phyloP scores from a whole-genome alignment of 1,139 yeast genomes.

The Lodderomyces metapsilosis region DNA sequence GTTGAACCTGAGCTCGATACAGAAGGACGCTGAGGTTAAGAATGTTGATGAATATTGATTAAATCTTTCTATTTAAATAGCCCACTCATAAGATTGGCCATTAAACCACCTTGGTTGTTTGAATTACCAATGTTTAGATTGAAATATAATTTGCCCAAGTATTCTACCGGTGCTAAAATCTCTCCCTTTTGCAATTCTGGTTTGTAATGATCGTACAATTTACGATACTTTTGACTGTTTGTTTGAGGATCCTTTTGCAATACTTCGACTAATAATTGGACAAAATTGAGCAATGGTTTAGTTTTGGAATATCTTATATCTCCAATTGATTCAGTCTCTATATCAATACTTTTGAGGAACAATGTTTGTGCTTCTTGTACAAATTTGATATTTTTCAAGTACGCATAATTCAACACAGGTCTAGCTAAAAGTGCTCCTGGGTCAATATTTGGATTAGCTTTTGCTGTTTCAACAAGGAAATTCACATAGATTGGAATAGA shows the following conservation, averaged over 20 bases:
- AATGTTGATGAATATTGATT: constrained; percentile 8
- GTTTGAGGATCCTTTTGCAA: constrained; percentile 59
- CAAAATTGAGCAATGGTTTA: constrained; percentile 54
- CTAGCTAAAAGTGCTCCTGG: constrained; percentile 58
- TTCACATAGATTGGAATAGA: constrained; percentile 54
- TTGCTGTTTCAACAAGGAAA: constrained; percentile 45
- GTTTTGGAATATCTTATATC: constrained; percentile 24
- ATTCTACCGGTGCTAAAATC: constrained; percentile 45
- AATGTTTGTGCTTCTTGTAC: constrained; percentile 44
- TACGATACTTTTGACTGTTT: constrained; percentile 41
- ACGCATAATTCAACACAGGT: constrained; percentile 68
- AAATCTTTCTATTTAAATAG: constrained; percentile 42
- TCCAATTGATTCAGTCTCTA: constrained; percentile 10
- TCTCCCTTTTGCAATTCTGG: constrained; percentile 28
- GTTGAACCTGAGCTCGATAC: constrained; percentile 51
- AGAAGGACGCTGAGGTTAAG: constrained; percentile 26
- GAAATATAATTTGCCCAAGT: constrained; percentile 45
- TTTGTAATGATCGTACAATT: constrained; percentile 48
- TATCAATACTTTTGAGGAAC: constrained; percentile 31
- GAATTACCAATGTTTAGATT: constrained; percentile 48
- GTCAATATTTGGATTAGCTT: constrained; percentile 29
- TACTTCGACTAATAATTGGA: constrained; percentile 65
- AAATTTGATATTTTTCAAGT: constrained; percentile 60
- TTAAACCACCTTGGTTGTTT: constrained; percentile 60
- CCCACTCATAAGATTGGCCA: constrained; percentile 87